Evolutionary conservation across 2,329 filamentous ascomycete species (phyloP), one percentile per base, ranked within the genome.

Genomic region (Pezicula carpinea): DNA sequence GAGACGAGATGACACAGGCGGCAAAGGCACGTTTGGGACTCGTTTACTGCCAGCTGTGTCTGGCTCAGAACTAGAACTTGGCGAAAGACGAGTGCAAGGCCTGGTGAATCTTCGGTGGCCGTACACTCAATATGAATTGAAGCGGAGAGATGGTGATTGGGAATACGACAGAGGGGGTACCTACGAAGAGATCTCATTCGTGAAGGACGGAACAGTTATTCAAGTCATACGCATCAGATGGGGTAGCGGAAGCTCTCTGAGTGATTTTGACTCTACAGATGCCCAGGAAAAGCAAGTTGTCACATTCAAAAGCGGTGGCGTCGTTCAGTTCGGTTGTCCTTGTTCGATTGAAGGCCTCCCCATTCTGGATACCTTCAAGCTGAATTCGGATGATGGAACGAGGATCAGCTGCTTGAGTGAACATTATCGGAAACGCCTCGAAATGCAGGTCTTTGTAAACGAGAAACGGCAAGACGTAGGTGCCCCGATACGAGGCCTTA

Each of bases 61-160:
- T n/a, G 40, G 41, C 8, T 42, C 44, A 4, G 43, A 48, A n/a
- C 22, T 52, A 33, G 48, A 53, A 38, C 35, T 55, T 17, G 54
- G 54, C 11, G 46, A 49, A 29, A 44, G 33, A 32, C 38, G 43
- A 10, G 51, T 42, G 4, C 54, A 57, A 38, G 54, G 54, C 10
- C 48, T 49, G 15, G 40, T 54, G 1, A 57, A 57, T 39, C 39
- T 51, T n/a, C 48, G 52, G 22, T 57, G 54, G 54, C 54, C 54
- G 2, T 57, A 52, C 32, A 51, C 45, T 11, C 43, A 51, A 26
- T 51, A 55, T 39, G 49, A 48, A 4, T 39, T 57, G 13, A 44
- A 47, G 33, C 36, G 46, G 5, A 51, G 44, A 19, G 19, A 38
- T 18, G 44, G 39, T 10, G 23, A 45, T 10, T 38, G 17, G 18